These are phyloP conservation scores for Aspergillus hortae DNA, from an alignment of 2,329 filamentous ascomycete species.

Conservation along the genomic window DNA sequence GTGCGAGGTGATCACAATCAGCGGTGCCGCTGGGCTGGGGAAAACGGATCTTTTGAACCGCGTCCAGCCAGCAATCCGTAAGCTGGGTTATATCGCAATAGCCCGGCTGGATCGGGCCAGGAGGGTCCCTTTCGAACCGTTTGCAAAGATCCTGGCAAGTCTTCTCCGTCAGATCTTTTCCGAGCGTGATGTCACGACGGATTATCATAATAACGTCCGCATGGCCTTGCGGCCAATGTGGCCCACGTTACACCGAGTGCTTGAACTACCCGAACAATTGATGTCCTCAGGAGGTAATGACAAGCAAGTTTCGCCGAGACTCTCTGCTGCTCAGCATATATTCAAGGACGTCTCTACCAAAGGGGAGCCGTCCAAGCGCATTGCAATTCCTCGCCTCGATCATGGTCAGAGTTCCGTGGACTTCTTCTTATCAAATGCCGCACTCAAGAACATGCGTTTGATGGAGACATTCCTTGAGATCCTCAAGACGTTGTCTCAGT, in stretches of 20 bases:
- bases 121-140: slow-evolving; percentile 59
- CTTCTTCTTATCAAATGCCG: slow-evolving; percentile 38
- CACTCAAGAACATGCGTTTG: slow-evolving; percentile 60
- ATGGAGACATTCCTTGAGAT: slow-evolving; percentile 89
- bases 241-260: slow-evolving; percentile 53
- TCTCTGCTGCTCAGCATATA: slow-evolving; percentile 25
- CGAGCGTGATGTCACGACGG: slow-evolving; percentile 58
- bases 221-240: slow-evolving; percentile 56
- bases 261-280: slow-evolving; percentile 67
- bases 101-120: slow-evolving; percentile 59
- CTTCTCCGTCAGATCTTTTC: slow-evolving; percentile 64
- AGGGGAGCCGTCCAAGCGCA: slow-evolving; percentile 27
- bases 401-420: slow-evolving; percentile 35
- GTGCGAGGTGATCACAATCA: slow-evolving; percentile 58
- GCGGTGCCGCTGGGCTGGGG: slow-evolving; percentile 55
- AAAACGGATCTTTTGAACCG: slow-evolving; percentile 60
- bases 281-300: slow-evolving; percentile 39
- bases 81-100: slow-evolving; percentile 58
- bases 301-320: slow-evolving; percentile 28
- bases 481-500: slow-evolving; percentile 71
- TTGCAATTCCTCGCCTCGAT: slow-evolving; percentile 31
- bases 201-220: slow-evolving; percentile 59
- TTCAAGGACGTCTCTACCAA: slow-evolving; percentile 28
- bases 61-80: slow-evolving; percentile 55
- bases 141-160: slow-evolving; percentile 58